Base-by-base conservation (phyloP, 2,329 filamentous ascomycete species). In the Colletotrichum sp. region DNA sequence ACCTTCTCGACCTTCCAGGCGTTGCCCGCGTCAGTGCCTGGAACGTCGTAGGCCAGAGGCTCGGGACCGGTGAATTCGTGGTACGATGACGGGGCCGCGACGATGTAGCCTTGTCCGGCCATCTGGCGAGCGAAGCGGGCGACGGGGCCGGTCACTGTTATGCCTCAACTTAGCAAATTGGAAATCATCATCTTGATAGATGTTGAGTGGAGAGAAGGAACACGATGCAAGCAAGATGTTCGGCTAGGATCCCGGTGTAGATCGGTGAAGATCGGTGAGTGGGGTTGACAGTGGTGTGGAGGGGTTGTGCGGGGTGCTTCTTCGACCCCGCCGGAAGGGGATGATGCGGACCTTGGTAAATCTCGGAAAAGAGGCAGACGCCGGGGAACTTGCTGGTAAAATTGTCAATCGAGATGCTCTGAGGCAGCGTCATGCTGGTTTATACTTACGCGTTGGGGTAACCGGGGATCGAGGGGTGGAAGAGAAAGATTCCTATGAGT, bases 1-100 rank as follows among this genome's bases (percentile, higher is more conserved):
- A 92, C 93, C 89, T 98, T 98, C 79, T 90, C 89, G 77, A 97
- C 89, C 84, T 98, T 98, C 90, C 92, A 98, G 76, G 92, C 90
- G 83, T 98, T 98, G 28, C 96, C 96, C 59, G 91, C 89, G 83
- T 98, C 95, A 0, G 96, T 98, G 68, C 97, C 96, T 3, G 94
- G 94, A 1, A 90, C 95, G 82, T 98, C 95, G 84, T 98, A 98
- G 66, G 94, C 91, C 55, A 98, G 88, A 13, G 96, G 88, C 81
- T 96, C 95, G 0, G 96, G 95, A 6, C 94, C 94, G 2, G 93
- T 95, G 86, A 98, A 98, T 85, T 98, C 96, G 83, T 98, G 96
- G 85, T 98, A 98, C 36, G 93, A 96, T 44, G 94, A 97, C 1
- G 96, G 95, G 0, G 96, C 96, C 12, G 94, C 96, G 79, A 96